Evolutionary conservation across 768 basidiomycete species (phyloP).

Genomic region (Holtermanniella nyarrowii): DNA sequence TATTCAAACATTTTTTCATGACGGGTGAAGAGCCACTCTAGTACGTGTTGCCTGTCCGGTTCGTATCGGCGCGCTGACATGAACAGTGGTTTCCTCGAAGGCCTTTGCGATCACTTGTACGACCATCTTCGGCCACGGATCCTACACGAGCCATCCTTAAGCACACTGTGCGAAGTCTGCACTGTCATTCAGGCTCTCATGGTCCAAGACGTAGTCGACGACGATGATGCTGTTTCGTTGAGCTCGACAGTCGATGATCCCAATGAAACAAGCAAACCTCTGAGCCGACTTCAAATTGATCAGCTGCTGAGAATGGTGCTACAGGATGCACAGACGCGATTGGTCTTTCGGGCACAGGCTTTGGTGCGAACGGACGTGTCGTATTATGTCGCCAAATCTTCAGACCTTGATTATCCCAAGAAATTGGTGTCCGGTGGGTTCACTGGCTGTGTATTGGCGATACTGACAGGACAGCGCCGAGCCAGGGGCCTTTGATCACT

Average conservation of each 20-base stretch:
- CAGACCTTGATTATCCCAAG: conserved; percentile 78
- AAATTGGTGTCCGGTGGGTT: conserved; percentile 57
- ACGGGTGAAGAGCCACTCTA: conserved; percentile 68
- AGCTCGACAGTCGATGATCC: conserved; percentile 1
- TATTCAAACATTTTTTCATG: conserved; percentile 77
- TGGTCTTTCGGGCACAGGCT: conserved; percentile 93
- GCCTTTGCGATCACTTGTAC: conserved; percentile 83
- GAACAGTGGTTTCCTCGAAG: conserved; percentile 73
- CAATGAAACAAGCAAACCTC: conserved; percentile 23
- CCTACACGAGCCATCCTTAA: conserved; percentile 78
- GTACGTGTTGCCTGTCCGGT: conserved; percentile 43
- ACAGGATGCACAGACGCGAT: conserved; percentile 88
- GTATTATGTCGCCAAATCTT: conserved; percentile 62
- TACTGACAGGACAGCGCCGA: neutral
- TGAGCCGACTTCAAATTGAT: conserved; percentile 63
- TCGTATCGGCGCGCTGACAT: neutral
- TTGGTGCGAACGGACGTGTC: conserved; percentile 80
- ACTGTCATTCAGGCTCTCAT: conserved; percentile 91
- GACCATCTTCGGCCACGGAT: conserved; percentile 93
- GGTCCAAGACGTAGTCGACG: conserved; percentile 62
- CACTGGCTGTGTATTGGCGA: neutral
- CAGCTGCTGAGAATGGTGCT: conserved; percentile 76
- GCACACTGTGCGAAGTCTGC: conserved; percentile 85
- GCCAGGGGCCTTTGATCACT: neutral
- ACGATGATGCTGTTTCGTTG: conserved; percentile 4